phyloP scores from a whole-genome alignment of 179 eudicot species.

The Silene coronaria region DNA sequence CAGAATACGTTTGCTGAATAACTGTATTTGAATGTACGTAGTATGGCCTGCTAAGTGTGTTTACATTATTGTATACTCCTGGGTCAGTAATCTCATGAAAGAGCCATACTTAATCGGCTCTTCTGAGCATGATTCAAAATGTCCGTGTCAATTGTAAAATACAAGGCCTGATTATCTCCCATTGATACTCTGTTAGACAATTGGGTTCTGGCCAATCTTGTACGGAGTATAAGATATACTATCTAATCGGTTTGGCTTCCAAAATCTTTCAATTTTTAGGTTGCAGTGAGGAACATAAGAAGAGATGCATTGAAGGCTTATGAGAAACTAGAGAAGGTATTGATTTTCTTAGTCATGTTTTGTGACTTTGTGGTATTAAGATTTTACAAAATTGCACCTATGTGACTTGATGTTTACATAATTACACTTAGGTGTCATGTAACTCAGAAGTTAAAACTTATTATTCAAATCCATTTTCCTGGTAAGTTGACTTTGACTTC shows the following conservation, averaged over 20 bases:
- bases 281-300: conserved; percentile 84
- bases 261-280: conserved; percentile 34
- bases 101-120: not conserved
- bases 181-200: not conserved
- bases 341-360: not conserved
- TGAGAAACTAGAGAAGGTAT: conserved; percentile 87
- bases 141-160: not conserved
- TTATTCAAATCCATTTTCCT: not conserved
- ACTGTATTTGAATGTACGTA: not conserved
- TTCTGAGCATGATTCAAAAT: conserved; percentile 1
- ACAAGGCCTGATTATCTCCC: not conserved
- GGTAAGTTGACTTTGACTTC: not conserved
- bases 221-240: not conserved
- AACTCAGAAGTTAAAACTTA: not conserved
- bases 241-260: not conserved
- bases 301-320: conserved; percentile 90
- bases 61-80: not conserved
- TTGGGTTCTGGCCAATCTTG: not conserved
- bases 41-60: not conserved
- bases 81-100: not conserved
- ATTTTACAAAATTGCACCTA: not conserved
- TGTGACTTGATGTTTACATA: not conserved
- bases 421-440: not conserved
- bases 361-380: not conserved
- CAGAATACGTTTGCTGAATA: not conserved